These are phyloP conservation scores for Emericellopsis cladophorae DNA, from an alignment of 2,329 filamentous ascomycete genomes.

Conservation along the genomic window DNA sequence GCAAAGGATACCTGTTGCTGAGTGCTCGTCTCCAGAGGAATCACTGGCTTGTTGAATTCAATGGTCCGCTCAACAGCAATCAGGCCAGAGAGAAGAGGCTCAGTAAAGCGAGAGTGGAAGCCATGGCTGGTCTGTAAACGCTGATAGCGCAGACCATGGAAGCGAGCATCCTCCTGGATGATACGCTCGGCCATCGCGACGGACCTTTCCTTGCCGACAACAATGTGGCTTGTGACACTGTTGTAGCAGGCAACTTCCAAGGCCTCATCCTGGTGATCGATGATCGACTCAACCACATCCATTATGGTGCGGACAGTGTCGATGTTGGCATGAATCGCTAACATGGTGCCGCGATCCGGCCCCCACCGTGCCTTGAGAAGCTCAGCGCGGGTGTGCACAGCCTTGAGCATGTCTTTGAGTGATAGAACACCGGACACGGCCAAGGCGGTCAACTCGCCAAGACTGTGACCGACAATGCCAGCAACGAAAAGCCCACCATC, in stretches of 20 bases:
- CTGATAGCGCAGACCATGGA: slow-evolving; percentile 4
- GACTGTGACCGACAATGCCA: slow-evolving; percentile 19
- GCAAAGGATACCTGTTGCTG: neutral
- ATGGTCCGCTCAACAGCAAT: slow-evolving; percentile 2
- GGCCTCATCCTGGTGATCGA: slow-evolving; percentile 1
- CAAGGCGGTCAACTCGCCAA: slow-evolving; percentile 23
- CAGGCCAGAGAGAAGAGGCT: slow-evolving; percentile 4
- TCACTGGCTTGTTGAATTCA: slow-evolving; percentile 3
- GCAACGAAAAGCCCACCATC: slow-evolving; percentile 7
- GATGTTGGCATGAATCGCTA: slow-evolving; percentile 11
- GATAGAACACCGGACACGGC: slow-evolving; percentile 17
- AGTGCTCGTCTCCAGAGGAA: slow-evolving; percentile 6
- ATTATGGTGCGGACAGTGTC: slow-evolving; percentile 5
- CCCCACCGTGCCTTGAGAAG: slow-evolving; percentile 19
- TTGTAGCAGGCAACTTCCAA: slow-evolving; percentile 9
- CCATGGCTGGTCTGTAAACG: slow-evolving; percentile 6
- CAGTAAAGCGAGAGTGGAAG: slow-evolving; percentile 6
- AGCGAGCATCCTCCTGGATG: slow-evolving; percentile 3
- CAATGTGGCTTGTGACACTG: slow-evolving; percentile 4
- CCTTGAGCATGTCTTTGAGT: slow-evolving; percentile 15
- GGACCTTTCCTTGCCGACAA: slow-evolving; percentile 3
- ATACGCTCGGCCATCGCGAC: slow-evolving; percentile 3
- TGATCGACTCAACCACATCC: slow-evolving; percentile 1
- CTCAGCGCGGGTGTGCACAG: slow-evolving; percentile 14
- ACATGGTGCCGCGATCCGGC: slow-evolving; percentile 19